A percentile compares a stretch with the other conserved stretches of the same genome.
Evolutionary conservation across 768 basidiomycete genomes (phyloP).

Genomic region (Dictyophora rubrovolvata): DNA sequence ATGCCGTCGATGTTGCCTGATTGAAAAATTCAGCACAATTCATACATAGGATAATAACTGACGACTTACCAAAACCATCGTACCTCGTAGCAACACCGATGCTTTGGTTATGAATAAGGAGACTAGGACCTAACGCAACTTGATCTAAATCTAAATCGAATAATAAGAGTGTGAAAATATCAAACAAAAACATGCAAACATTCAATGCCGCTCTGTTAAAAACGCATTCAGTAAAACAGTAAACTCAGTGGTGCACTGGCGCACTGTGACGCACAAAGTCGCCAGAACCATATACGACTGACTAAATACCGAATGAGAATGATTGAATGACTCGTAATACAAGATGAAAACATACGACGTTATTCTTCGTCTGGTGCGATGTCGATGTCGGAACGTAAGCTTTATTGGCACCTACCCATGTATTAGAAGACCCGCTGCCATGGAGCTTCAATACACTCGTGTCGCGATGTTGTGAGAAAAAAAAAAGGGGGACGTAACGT

Average conservation of each 20-base stretch:
- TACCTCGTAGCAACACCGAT: conserved; percentile 17
- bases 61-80: not conserved
- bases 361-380: not conserved
- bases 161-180: not conserved
- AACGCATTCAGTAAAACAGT: not conserved
- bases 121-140: conserved; percentile 16
- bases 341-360: conserved; percentile 23
- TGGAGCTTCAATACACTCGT: not conserved
- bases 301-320: not conserved
- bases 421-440: conserved; percentile 35
- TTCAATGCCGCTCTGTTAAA: not conserved
- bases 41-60: not conserved
- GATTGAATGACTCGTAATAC: not conserved
- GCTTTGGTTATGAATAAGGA: conserved; percentile 20
- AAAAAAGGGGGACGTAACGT: not conserved
- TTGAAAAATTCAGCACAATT: not conserved
- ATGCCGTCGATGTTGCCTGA: not conserved
- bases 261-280: not conserved
- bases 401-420: conserved; percentile 51
- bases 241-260: too few species aligned
- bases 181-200: not conserved
- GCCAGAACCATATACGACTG: conserved; percentile 1
- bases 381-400: not conserved
- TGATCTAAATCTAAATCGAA: conserved; percentile 12
- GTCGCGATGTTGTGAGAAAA: not conserved